phyloP scores from a whole-genome alignment of 306 rosid species.

The Crotalaria pallida region DNA sequence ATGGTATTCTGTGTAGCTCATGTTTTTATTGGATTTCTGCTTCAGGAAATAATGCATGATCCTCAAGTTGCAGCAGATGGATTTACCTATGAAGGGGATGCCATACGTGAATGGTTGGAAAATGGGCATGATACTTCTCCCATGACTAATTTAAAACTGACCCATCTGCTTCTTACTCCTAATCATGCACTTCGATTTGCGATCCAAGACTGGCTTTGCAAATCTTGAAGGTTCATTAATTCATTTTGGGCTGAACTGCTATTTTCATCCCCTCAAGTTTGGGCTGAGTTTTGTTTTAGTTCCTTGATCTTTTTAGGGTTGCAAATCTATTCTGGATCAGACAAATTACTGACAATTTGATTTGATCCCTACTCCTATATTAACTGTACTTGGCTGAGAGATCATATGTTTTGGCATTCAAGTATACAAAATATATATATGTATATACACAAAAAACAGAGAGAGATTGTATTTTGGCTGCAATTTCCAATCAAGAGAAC shows the following conservation, averaged over 20 bases:
- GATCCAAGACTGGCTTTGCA: slow-evolving; percentile 92
- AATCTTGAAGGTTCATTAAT: slow-evolving; percentile 30
- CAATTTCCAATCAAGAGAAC: neutral
- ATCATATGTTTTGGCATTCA: neutral
- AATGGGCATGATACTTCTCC: slow-evolving; percentile 78
- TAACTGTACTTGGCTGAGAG: neutral
- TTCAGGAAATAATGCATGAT: slow-evolving; percentile 93
- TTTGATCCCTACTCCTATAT: neutral
- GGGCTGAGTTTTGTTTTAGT: neutral
- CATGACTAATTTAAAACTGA: slow-evolving; percentile 72
- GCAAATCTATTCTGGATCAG: slow-evolving; percentile 2
- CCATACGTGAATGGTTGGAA: slow-evolving; percentile 68
- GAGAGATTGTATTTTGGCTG: neutral
- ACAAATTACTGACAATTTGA: neutral
- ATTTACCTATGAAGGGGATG: slow-evolving; percentile 93
- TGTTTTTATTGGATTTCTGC: slow-evolving; percentile 14
- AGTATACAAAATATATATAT: neutral
- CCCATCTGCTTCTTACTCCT: slow-evolving; percentile 62
- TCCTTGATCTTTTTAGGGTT: neutral
- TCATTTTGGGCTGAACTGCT: neutral
- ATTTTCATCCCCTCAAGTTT: neutral
- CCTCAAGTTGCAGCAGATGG: slow-evolving; percentile 92
- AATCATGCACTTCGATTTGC: slow-evolving; percentile 68
- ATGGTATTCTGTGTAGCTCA: slow-evolving; percentile 3
- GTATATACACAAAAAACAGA: too few species aligned